phyloP scores from a whole-genome alignment of 306 rosid species.

The Fragaria ananassa region DNA sequence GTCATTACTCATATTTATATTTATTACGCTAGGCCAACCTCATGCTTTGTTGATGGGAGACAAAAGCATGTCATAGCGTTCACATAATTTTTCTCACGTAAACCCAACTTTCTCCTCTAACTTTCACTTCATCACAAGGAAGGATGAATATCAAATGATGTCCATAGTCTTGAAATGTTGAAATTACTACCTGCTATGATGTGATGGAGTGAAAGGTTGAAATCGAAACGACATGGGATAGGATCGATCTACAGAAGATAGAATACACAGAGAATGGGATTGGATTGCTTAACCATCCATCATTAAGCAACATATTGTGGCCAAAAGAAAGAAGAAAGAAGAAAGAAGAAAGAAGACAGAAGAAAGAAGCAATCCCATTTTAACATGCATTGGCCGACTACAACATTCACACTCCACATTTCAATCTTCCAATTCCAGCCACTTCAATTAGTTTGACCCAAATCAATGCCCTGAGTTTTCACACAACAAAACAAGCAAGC shows the following conservation, averaged over 20 bases:
- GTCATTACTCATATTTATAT: background rate
- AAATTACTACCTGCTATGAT: too few species aligned
- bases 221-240: background rate
- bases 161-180: too few species aligned
- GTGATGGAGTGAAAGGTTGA: too few species aligned
- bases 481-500: background rate
- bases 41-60: background rate
- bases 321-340: background rate
- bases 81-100: background rate
- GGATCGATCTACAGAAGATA: background rate
- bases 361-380: background rate
- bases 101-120: background rate
- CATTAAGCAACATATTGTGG: background rate
- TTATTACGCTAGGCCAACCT: background rate
- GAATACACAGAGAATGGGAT: background rate
- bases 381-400: background rate
- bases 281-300: background rate
- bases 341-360: background rate
- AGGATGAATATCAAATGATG: too few species aligned
- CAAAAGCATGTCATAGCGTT: background rate
- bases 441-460: background rate
- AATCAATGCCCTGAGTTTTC: background rate
- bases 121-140: background rate
- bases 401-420: background rate
- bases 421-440: background rate